phyloP scores from a whole-genome alignment of 1,284 basidiomycete genomes.

The Trichosporon coremiiforme region DNA sequence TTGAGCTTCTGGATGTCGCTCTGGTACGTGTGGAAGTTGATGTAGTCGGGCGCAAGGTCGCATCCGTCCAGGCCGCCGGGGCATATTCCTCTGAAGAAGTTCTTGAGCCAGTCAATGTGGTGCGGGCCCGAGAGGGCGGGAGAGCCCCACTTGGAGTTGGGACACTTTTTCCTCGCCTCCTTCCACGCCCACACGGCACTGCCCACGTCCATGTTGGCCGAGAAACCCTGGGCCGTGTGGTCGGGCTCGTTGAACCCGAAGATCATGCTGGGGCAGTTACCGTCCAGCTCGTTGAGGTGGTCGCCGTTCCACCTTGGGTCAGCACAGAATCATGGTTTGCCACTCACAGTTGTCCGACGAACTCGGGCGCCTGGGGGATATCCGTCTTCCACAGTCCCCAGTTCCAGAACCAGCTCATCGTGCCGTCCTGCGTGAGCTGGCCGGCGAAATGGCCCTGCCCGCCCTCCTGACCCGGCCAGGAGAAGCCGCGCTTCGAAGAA shows the following conservation, averaged over 20 bases:
- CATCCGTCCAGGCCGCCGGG: constrained; percentile 33
- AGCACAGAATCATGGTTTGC: neutral
- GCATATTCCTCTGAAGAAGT: constrained; percentile 7
- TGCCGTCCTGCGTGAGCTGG: neutral
- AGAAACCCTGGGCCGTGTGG: neutral
- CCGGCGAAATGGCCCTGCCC: neutral
- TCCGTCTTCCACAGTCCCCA: neutral
- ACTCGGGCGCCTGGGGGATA: constrained; percentile 15
- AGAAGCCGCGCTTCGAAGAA: constrained; percentile 16
- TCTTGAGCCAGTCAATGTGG: constrained; percentile 41
- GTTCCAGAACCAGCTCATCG: constrained; percentile 13
- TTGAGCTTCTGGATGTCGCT: constrained; percentile 43
- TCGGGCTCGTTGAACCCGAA: constrained; percentile 24
- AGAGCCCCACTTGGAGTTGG: constrained; percentile 17
- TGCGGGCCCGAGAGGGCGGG: constrained; percentile 39
- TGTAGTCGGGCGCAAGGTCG: constrained; percentile 38
- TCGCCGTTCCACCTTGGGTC: neutral
- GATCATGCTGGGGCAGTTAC: constrained; percentile 1
- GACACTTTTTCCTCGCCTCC: neutral
- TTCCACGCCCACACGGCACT: neutral
- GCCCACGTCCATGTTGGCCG: constrained; percentile 19
- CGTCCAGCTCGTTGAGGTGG: constrained; percentile 1
- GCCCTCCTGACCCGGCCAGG: constrained; percentile 22
- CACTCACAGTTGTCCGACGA: constrained; percentile 5
- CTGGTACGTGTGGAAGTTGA: constrained; percentile 48